A percentile compares a stretch with the other conserved stretches of the same genome.
These are phyloP conservation scores for Plantago lanceolata DNA, from an alignment of 305 asterid genomes.

Conservation along the genomic window DNA sequence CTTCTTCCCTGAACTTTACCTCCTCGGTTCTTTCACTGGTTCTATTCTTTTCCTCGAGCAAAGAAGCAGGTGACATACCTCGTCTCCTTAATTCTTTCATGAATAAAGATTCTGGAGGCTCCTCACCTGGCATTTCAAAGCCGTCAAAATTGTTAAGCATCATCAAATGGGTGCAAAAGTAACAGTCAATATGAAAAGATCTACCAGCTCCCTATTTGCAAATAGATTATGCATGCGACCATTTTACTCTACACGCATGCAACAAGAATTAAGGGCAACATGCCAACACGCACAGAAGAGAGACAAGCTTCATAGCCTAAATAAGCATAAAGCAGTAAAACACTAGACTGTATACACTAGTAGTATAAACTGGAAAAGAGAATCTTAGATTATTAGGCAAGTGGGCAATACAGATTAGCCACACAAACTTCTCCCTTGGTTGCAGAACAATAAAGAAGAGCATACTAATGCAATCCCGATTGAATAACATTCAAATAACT, in stretches of 20 bases:
- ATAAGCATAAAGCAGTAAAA: too few species aligned
- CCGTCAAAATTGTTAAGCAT: slow-evolving; percentile 6
- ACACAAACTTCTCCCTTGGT: too few species aligned
- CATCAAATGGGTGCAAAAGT: slow-evolving; percentile 8
- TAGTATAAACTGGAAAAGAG: too few species aligned
- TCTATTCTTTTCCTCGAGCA: slow-evolving; percentile 72
- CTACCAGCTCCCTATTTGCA: slow-evolving; percentile 19
- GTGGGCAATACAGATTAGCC: too few species aligned
- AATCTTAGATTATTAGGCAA: too few species aligned
- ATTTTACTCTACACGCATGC: not conserved
- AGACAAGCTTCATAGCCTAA: too few species aligned
- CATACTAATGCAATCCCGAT: too few species aligned
- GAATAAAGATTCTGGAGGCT: slow-evolving; percentile 89
- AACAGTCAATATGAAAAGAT: slow-evolving; percentile 7
- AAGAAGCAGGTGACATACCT: slow-evolving; percentile 82
- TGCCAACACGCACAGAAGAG: not conserved
- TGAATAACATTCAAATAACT: too few species aligned
- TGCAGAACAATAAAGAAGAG: too few species aligned
- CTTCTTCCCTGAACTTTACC: slow-evolving; percentile 63
- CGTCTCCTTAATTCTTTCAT: slow-evolving; percentile 83
- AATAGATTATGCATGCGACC: not conserved
- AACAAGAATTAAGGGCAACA: not conserved
- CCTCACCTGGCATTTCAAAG: slow-evolving; percentile 61
- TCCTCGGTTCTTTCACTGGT: slow-evolving; percentile 44
- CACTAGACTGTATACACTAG: too few species aligned